A percentile compares a stretch with the other conserved stretches of the same genome.
Conservation (phyloP, 106 monocot species). For the Dendrobium chrysotoxum region DNA sequence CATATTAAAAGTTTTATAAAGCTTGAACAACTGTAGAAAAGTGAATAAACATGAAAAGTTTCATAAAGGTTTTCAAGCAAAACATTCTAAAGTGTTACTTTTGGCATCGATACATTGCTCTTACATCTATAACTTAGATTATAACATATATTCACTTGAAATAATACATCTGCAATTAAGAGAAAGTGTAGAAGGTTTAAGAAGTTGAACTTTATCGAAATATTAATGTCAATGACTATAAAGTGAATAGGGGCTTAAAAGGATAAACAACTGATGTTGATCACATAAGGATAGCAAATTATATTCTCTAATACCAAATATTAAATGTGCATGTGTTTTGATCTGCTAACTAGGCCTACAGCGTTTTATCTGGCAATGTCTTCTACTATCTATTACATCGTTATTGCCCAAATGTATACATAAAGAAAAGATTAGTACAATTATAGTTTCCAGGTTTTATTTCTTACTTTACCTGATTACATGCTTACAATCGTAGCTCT, state of each 20-base stretch:
- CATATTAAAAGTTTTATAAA: no score
- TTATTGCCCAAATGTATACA: neutral
- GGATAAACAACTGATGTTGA: neutral
- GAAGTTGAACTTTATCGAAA: no score
- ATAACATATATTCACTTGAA: no score
- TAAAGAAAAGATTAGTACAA: neutral
- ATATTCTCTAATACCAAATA: neutral
- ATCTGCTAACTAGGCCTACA: neutral
- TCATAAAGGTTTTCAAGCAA: no score
- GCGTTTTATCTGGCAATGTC: neutral
- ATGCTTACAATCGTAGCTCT: neutral
- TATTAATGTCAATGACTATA: neutral
- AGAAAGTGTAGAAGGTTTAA: no score
- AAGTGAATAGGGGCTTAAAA: neutral
- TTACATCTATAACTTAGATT: no score
- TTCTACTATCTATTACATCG: neutral
- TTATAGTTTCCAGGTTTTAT: neutral
- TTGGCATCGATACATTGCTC: no score
- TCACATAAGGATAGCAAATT: neutral
- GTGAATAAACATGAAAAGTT: no score
- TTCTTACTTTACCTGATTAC: neutral
- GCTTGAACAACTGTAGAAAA: no score
- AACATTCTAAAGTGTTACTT: no score
- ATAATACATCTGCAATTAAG: no score
- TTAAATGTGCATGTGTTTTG: neutral